Evolutionary conservation across 2,329 filamentous ascomycete species (phyloP).

Genomic region (Tolypocladium cylindrosporum): DNA sequence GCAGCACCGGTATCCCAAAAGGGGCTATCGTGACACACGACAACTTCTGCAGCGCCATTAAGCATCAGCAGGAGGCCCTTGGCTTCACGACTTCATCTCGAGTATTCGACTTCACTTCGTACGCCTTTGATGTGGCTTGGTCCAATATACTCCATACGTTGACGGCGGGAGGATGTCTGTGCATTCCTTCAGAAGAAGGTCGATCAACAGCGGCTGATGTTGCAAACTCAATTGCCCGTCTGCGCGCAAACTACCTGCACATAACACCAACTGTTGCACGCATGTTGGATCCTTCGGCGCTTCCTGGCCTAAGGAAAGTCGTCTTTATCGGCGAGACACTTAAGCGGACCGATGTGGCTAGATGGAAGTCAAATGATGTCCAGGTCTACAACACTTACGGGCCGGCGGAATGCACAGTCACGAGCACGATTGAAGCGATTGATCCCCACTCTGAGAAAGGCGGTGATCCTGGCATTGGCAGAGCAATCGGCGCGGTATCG

Average conservation of each 20-base stretch:
- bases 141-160: conserved; percentile 1
- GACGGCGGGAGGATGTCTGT: conserved; percentile 2
- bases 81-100: not conserved
- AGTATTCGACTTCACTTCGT: conserved; percentile 3
- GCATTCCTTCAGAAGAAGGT: conserved; percentile 1
- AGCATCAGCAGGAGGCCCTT: not conserved
- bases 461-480: not conserved
- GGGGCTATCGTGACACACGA: conserved; percentile 1
- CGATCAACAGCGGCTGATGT: not conserved
- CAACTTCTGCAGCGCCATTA: not conserved
- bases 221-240: not conserved
- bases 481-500: not conserved
- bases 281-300: not conserved
- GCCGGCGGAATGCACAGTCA: not conserved
- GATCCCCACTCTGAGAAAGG: not conserved
- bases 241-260: not conserved
- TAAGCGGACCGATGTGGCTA: not conserved
- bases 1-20: conserved; percentile 4
- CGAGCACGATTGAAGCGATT: not conserved
- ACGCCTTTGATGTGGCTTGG: conserved; percentile 1
- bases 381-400: not conserved
- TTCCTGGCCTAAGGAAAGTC: not conserved
- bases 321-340: not conserved
- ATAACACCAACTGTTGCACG: not conserved
- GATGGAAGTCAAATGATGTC: not conserved